Conservation (phyloP, 495 filamentous ascomycete species). For the Hypoxylon perforatum region DNA sequence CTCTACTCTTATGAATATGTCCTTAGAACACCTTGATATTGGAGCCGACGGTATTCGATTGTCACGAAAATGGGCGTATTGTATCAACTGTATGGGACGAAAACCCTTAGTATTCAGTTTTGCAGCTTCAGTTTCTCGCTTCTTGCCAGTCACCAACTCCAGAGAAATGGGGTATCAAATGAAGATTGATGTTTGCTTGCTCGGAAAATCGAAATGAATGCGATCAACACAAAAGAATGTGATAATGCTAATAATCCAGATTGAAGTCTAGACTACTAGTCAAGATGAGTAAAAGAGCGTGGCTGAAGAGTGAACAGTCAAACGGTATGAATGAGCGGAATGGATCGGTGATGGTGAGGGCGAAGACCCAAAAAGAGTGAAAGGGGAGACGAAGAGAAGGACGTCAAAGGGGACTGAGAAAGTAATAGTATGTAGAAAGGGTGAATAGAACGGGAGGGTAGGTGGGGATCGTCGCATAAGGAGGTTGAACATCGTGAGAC, state of each 20-base stretch:
- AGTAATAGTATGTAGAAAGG: slow-evolving; percentile 27
- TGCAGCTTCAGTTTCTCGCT: slow-evolving; percentile 7
- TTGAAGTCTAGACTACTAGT: slow-evolving; percentile 27
- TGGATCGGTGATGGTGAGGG: slow-evolving; percentile 32
- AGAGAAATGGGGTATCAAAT: slow-evolving; percentile 17
- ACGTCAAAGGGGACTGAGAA: slow-evolving; percentile 26
- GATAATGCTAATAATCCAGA: slow-evolving; percentile 37
- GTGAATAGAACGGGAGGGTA: slow-evolving; percentile 36
- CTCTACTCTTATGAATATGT: slow-evolving; percentile 6
- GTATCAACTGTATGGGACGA: neutral
- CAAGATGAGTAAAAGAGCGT: slow-evolving; percentile 28
- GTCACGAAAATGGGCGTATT: neutral
- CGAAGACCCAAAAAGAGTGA: slow-evolving; percentile 26
- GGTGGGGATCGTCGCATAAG: slow-evolving; percentile 40
- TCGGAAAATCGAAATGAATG: slow-evolving; percentile 43
- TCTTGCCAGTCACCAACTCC: slow-evolving; percentile 25
- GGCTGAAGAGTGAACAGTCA: slow-evolving; percentile 26
- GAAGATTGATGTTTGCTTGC: slow-evolving; percentile 28
- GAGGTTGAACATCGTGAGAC: slow-evolving; percentile 42
- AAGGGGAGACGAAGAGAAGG: slow-evolving; percentile 21
- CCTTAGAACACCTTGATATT: too few species aligned
- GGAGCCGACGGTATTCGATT: too few species aligned
- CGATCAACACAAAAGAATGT: slow-evolving; percentile 51
- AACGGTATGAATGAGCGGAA: slow-evolving; percentile 35
- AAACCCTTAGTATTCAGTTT: slow-evolving; percentile 1